A percentile compares a stretch with the other conserved stretches of the same genome.
Conservation (phyloP, 345 rosid genomes). For the Mercurialis annua region DNA sequence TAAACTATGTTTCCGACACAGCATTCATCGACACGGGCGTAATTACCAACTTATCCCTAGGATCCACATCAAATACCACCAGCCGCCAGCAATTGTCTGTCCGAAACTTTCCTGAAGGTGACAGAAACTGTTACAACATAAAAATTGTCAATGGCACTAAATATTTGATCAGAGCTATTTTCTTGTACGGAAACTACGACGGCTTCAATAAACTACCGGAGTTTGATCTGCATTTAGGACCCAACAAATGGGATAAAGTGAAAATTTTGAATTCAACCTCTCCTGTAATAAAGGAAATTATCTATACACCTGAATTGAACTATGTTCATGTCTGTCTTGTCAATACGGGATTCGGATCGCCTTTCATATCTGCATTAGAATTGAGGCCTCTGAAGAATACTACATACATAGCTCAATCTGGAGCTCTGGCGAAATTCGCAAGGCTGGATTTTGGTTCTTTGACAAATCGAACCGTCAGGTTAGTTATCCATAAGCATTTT, state of each 20-base stretch:
- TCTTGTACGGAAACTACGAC: conserved; percentile 58
- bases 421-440: conserved; percentile 20
- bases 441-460: conserved; percentile 35
- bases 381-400: conserved; percentile 32
- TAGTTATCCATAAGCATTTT: conserved; percentile 2
- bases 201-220: conserved; percentile 17
- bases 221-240: conserved; percentile 52
- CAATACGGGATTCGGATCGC: conserved; percentile 43
- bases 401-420: conserved; percentile 16
- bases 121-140: conserved; percentile 33
- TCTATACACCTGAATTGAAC: conserved; percentile 28
- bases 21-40: conserved; percentile 28
- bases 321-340: conserved; percentile 40
- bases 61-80: neutral
- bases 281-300: conserved; percentile 19
- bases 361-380: conserved; percentile 55
- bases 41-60: conserved; percentile 4
- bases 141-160: conserved; percentile 7
- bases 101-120: conserved; percentile 32
- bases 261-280: conserved; percentile 8
- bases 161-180: conserved; percentile 48
- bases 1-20: conserved; percentile 39
- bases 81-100: conserved; percentile 22
- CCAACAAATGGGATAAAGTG: conserved; percentile 40
- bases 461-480: conserved; percentile 35